These are phyloP conservation scores for Neonectria magnoliae DNA, from an alignment of 2,329 filamentous ascomycete species.

Conservation along the genomic window DNA sequence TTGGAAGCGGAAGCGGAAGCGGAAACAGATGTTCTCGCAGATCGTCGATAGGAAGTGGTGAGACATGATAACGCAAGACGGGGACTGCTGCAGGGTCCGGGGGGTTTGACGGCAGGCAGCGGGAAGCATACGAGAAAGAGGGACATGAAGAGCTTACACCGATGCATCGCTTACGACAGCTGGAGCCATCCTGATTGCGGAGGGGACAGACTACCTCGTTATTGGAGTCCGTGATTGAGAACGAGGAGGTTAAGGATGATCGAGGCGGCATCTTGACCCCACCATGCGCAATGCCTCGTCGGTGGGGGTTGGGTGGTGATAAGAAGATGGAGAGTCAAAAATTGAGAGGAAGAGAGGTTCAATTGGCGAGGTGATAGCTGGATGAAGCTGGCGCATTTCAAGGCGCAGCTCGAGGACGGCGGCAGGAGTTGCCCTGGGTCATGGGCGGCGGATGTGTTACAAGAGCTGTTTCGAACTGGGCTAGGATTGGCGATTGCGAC, in stretches of 20 bases:
- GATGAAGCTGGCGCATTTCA: conserved; percentile 41
- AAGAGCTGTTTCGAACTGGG: conserved; percentile 39
- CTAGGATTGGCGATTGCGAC: conserved; percentile 35
- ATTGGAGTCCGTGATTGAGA: conserved; percentile 89
- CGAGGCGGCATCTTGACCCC: conserved; percentile 86
- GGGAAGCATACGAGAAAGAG: conserved; percentile 15
- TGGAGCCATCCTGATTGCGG: conserved; percentile 94
- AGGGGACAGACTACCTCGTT: conserved; percentile 98
- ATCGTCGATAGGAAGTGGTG: conserved; percentile 34
- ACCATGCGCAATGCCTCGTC: conserved; percentile 58
- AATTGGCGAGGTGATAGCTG: conserved; percentile 45
- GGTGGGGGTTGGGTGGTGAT: conserved; percentile 39
- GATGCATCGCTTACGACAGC: conserved; percentile 96
- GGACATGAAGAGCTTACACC: conserved; percentile 76
- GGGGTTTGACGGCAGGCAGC: background rate
- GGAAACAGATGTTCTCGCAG: conserved; percentile 19
- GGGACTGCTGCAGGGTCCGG: conserved; percentile 18
- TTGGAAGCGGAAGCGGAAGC: conserved; percentile 23
- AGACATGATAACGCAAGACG: conserved; percentile 38
- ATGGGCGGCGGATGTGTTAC: conserved; percentile 41
- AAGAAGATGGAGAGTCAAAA: conserved; percentile 27
- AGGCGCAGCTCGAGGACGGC: conserved; percentile 33
- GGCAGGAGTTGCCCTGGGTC: conserved; percentile 35
- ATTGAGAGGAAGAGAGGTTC: conserved; percentile 35
- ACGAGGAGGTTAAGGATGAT: conserved; percentile 86